Base-by-base conservation (phyloP, 495 filamentous ascomycete genomes). In the Viridothelium virens region DNA sequence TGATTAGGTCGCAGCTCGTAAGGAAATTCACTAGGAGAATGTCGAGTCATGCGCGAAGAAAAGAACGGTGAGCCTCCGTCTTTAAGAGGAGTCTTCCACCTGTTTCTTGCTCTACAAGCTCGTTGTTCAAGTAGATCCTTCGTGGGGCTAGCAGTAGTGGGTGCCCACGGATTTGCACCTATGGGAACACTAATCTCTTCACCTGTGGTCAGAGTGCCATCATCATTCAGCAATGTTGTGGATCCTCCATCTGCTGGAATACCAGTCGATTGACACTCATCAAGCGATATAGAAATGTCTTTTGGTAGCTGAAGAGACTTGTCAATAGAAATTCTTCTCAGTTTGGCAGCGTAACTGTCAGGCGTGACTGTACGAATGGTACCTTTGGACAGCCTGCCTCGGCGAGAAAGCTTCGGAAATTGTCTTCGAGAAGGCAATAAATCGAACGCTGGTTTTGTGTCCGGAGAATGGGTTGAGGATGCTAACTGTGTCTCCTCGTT, bases 61-160 rank as follows among this genome's bases (percentile, higher is more conserved):
- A 69, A 67, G 18, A 70, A 65, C 12, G 66, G 65, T 7, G 68
- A 61, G 37, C 61, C 33, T 16, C 67, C 65, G 33, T 74, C 74
- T 36, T 76, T 70, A 4, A 77, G 71, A 11, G 71, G 71, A 3
- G 65, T 64, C 61, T 74, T 72, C 75, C 74, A 77, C 18, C 74
- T 53, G 46, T 73, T 69, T 53, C 71, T 70, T 0, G 73, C 66
- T 62, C 65, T 69, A 50, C 74, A 65, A 47, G 71, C 63, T 3
- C 75, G 70, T 11, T 65, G 63, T 25, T 67, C 67, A 37, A 76
- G 68, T 61, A 76, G 73, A 14, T 72, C 70, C 3, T 67, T 11
- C 1, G 73, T 74, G 14, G 75, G 75, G 2, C 68, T 71, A 33
- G 70, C 69, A 16, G 65, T 68, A 48, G 68, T 72, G 31, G 50